Base-by-base conservation (phyloP, 2,329 filamentous ascomycete species). In the Xylariaceae sp. region DNA sequence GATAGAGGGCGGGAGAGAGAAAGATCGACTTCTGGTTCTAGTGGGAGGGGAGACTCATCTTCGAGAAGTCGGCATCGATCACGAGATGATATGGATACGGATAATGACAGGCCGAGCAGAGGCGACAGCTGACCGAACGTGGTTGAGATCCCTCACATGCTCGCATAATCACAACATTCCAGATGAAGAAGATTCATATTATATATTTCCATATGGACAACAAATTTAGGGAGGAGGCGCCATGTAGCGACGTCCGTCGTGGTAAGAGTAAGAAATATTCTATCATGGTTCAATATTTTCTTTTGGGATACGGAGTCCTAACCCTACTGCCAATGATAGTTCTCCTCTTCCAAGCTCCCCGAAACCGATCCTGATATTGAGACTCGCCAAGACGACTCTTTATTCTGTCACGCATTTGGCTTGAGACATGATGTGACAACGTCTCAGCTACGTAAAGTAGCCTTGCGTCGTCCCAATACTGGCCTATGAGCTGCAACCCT, bases 401-500 rank as follows among this genome's bases (percentile, higher is more conserved):
- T 23, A 60, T 43, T 19, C 19, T 23, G 10, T 40, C n/a, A 7
- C 51, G 40, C 50, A 43, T 50, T 20, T 52, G 55, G 32, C 52
- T 14, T 18, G 59, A 61, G 12, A 68, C 41, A 20, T 59, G 57
- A 3, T 45, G 65, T 48, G 74, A 62, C 16, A 73, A 50, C 20
- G 67, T 62, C 51, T 77, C 75, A 5, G 87, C 88, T 54, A 86
- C 76, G 1, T 75, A 71, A 3, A 93, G 75, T 20, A 93, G 74
- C 40, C 84, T 74, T 19, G 79, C 76, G 70, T 95, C 90, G 66
- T 91, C 86, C 72, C 89, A 91, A 69, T 87, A 93, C 70, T 95
- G 90, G n/a, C 87, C 89, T 61, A 93, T 87, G 10, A 93, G 70
- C 70, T 95, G 90, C 68, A 95, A 77, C 0, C 90, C 90, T 1